A percentile compares a stretch with the other conserved stretches of the same genome.
Evolutionary conservation across 768 basidiomycete genomes (phyloP).

Genomic region (Mycena chlorophos): DNA sequence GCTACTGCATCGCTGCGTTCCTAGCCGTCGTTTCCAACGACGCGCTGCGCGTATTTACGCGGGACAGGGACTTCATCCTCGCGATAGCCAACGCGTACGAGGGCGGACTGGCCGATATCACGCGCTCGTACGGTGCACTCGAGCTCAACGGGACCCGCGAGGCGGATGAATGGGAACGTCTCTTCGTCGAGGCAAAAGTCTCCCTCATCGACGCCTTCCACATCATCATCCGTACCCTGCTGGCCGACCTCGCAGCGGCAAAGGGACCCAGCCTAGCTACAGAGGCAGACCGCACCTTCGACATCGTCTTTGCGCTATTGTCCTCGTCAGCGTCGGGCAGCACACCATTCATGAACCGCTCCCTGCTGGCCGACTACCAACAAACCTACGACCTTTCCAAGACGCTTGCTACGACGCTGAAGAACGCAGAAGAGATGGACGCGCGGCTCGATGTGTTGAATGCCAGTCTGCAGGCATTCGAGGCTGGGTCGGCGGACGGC

Average conservation of each 20-base stretch:
- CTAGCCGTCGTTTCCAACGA: slow-evolving; percentile 51
- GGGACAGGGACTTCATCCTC: slow-evolving; percentile 51
- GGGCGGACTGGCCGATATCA: slow-evolving; percentile 52
- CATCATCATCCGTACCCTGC: slow-evolving; percentile 48
- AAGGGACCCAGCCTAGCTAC: slow-evolving; percentile 44
- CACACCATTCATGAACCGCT: slow-evolving; percentile 64
- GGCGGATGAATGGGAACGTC: slow-evolving; percentile 53
- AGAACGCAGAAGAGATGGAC: slow-evolving; percentile 52
- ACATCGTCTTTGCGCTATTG: slow-evolving; percentile 58
- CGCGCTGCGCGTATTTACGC: slow-evolving; percentile 53
- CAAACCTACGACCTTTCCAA: slow-evolving; percentile 59
- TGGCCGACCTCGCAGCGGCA: slow-evolving; percentile 47
- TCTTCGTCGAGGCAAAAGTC: slow-evolving; percentile 75
- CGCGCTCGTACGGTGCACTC: slow-evolving; percentile 62
- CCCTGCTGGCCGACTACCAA: slow-evolving; percentile 74
- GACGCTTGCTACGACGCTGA: slow-evolving; percentile 48
- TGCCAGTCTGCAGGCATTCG: slow-evolving; percentile 44
- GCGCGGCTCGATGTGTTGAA: slow-evolving; percentile 59
- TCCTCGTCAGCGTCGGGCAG: slow-evolving; percentile 32
- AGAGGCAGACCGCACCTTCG: slow-evolving; percentile 56
- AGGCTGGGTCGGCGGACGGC: slow-evolving; percentile 26
- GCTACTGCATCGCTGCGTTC: slow-evolving; percentile 56
- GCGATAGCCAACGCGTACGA: slow-evolving; percentile 64
- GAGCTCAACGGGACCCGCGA: slow-evolving; percentile 29
- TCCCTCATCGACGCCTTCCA: slow-evolving; percentile 72